Percentiles rank a stretch among this genome's conserved stretches.
Evolutionary conservation across 805 yeast species (phyloP).

Genomic region (Barnettozyma pratensis): DNA sequence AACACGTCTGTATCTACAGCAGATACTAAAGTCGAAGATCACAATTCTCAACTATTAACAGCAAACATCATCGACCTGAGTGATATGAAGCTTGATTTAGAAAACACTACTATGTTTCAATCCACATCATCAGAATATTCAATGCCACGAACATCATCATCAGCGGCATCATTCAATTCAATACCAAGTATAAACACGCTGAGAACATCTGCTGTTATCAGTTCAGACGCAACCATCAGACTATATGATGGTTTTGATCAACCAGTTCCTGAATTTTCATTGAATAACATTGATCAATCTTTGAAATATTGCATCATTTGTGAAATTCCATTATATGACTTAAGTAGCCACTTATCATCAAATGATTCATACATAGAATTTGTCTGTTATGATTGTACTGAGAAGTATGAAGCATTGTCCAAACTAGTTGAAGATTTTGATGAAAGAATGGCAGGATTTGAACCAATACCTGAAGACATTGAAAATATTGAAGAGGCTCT

Average conservation of each 20-base stretch:
- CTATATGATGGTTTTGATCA: constrained; percentile 11
- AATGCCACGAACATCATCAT: constrained; percentile 9
- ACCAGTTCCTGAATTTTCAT: constrained; percentile 9
- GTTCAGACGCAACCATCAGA: constrained; percentile 14
- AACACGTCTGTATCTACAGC: neutral
- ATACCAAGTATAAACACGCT: constrained; percentile 1
- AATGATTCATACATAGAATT: constrained; percentile 37
- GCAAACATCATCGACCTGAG: neutral
- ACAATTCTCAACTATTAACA: neutral
- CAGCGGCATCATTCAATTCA: neutral
- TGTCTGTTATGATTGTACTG: constrained; percentile 59
- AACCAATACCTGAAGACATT: constrained; percentile 14
- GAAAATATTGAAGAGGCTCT: constrained; percentile 22
- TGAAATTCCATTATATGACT: constrained; percentile 62
- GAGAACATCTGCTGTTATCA: constrained; percentile 1
- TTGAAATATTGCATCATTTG: constrained; percentile 56
- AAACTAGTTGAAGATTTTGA: constrained; percentile 36
- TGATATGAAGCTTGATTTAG: neutral
- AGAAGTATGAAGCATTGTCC: constrained; percentile 46
- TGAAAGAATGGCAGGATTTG: constrained; percentile 14
- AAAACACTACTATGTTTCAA: neutral
- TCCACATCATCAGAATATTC: constrained; percentile 2
- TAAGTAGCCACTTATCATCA: constrained; percentile 35
- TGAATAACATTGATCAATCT: constrained; percentile 8
- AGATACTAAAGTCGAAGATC: constrained; percentile 3